Conservation (phyloP, 169 alveolate species). For the Cryptosporidium sp. region DNA sequence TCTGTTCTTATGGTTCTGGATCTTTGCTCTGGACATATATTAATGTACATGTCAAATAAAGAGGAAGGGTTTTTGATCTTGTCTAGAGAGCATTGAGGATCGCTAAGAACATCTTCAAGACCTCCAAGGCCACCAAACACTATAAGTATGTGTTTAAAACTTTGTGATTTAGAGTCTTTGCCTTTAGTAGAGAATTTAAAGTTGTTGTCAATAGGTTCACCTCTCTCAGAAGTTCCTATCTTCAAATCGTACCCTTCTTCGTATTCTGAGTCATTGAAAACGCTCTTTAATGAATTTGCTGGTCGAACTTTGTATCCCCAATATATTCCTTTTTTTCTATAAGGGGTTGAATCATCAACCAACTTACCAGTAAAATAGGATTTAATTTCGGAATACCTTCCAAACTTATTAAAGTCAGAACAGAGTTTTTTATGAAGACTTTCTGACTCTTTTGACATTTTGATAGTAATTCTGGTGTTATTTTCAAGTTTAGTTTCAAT, state of each 20-base stretch:
- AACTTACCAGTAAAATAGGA: constrained; percentile 74
- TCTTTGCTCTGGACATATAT: constrained; percentile 92
- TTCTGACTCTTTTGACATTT: constrained; percentile 61
- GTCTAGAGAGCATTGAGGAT: constrained; percentile 74
- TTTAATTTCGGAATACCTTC: constrained; percentile 35
- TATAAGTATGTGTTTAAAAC: constrained; percentile 87
- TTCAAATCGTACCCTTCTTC: constrained; percentile 89
- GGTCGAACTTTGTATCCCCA: constrained; percentile 95
- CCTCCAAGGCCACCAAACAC: constrained; percentile 94
- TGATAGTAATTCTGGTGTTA: constrained; percentile 77
- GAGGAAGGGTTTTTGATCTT: constrained; percentile 22
- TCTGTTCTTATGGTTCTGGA: constrained; percentile 96
- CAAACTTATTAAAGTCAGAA: constrained; percentile 39
- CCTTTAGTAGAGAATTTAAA: constrained; percentile 75
- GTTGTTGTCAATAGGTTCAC: constrained; percentile 81
- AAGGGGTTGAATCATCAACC: constrained; percentile 73
- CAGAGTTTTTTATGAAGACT: constrained; percentile 41
- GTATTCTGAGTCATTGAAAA: constrained; percentile 85
- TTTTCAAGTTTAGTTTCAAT: constrained; percentile 76
- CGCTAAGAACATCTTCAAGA: constrained; percentile 87
- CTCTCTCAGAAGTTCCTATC: constrained; percentile 92
- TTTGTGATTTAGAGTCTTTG: constrained; percentile 43
- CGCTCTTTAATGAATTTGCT: constrained; percentile 83
- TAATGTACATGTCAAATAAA: constrained; percentile 89
- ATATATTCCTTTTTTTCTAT: constrained; percentile 84